A percentile compares a stretch with the other conserved stretches of the same genome.
Conservation (phyloP, 306 rosid genomes). For the Fragaria vesca region DNA sequence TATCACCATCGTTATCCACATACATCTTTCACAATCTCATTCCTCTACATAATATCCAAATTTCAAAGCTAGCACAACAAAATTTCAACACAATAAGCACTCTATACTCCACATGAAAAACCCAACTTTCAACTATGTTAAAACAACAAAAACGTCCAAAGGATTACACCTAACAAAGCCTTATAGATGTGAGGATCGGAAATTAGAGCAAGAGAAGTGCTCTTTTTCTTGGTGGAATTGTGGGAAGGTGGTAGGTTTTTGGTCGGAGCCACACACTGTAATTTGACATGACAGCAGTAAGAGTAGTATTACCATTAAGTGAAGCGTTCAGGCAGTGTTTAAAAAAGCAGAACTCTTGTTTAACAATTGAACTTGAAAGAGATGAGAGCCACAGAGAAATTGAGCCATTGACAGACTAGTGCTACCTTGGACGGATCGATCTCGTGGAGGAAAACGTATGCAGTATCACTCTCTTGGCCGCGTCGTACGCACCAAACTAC, state of each 20-base stretch:
- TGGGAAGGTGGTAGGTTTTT: neutral
- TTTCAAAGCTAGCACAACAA: neutral
- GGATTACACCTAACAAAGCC: neutral
- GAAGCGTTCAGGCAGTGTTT: neutral
- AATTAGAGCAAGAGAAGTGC: neutral
- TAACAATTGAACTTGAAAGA: neutral
- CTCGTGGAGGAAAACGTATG: neutral
- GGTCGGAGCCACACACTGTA: neutral
- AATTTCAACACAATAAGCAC: neutral
- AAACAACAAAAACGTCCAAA: neutral
- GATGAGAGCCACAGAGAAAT: neutral
- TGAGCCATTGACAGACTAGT: neutral
- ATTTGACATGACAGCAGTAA: neutral
- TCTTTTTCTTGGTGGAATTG: neutral
- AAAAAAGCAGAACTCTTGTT: neutral
- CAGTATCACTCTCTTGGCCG: neutral
- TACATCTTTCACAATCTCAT: neutral
- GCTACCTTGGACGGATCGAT: neutral
- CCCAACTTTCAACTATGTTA: neutral
- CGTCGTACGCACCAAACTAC: neutral
- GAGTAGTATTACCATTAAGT: too few relatives aligned
- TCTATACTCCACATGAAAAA: neutral
- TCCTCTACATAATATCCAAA: too few relatives aligned
- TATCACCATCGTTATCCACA: too few relatives aligned
- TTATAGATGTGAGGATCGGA: neutral